Evolutionary conservation across 148 eudicot genomes (phyloP), one percentile per base, ranked within the genome.

Genomic region (Vaccinium darrowii): DNA sequence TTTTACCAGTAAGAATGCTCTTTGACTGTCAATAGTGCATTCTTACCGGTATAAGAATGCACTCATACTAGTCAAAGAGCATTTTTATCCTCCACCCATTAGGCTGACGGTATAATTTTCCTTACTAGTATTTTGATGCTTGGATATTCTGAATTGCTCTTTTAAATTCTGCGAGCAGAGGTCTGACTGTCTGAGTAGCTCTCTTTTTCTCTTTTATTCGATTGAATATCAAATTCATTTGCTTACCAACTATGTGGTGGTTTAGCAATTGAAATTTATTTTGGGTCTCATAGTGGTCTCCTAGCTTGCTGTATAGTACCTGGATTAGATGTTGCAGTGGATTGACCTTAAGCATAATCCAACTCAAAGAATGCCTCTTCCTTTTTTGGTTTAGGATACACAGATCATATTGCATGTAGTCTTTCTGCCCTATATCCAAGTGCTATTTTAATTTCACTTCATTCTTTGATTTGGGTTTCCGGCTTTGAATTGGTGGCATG

Each of bases 361-460:
- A 69, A 69, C 78, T 82, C 49, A 27, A 51, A 67, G 39, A 50
- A 14, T 67, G 72, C 62, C 54, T 51, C 16, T 18, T 30, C 53
- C 1, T 23, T 6, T 81, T 65, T 33, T 25, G 23, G 23, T 49
- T 1, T 1, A 1, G 10, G 84, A 13, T 25, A 23, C 39, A 3
- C 25, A 0, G 47, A 54, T 33, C 43, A 56, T 27, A 30, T 54
- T 54, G 1, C 10, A 23, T 65, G 33, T 9, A 9, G 49, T 56
- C 67, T 53, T 79, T 63, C n/a, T n/a, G 57, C 74, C 62, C 83
- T 62, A n/a, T 62, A n/a, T 63, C 19, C n/a, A 21, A 36, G 74
- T 52, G 56, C 49, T 47, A 43, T 63, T 13, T 14, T 63, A 8
- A 49, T 53, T 81, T 65, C 19, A 77, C n/a, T 77, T 53, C 72